Percentiles rank a stretch among this genome's conserved stretches.
Conservation (phyloP, 306 rosid species). For the Gastrolobium villosum region DNA sequence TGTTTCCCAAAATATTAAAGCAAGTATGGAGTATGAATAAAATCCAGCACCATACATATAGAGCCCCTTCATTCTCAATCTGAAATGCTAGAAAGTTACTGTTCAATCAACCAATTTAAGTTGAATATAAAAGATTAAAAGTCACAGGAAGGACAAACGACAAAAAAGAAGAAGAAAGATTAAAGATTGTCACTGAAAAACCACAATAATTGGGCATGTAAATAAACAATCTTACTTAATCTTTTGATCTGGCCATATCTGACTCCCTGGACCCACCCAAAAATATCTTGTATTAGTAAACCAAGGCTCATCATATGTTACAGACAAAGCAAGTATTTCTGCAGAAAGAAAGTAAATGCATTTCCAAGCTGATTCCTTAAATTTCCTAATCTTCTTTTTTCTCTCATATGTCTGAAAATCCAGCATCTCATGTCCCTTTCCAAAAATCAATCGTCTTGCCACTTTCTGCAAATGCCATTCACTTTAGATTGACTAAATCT, state of each 20-base stretch:
- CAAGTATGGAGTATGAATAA: constrained; percentile 92
- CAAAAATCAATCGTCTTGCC: constrained; percentile 77
- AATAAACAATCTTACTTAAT: constrained; percentile 70
- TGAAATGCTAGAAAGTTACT: constrained; percentile 56
- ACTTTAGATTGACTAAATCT: constrained; percentile 46
- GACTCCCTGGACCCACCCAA: constrained; percentile 97
- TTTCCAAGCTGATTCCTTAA: constrained; percentile 99
- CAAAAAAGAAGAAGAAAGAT: background rate
- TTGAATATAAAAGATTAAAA: constrained; percentile 10
- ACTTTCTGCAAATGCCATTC: constrained; percentile 63
- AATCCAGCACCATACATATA: constrained; percentile 95
- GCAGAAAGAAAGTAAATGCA: constrained; percentile 85
- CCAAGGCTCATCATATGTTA: constrained; percentile 91
- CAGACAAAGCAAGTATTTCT: constrained; percentile 77
- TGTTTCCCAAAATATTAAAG: constrained; percentile 95
- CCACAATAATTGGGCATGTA: constrained; percentile 27
- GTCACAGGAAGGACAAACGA: constrained; percentile 34
- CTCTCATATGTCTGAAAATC: constrained; percentile 61
- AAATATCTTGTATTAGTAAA: constrained; percentile 72
- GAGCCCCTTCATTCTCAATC: constrained; percentile 87
- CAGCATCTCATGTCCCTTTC: constrained; percentile 61
- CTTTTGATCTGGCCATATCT: constrained; percentile 94
- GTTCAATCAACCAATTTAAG: constrained; percentile 34
- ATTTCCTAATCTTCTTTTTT: constrained; percentile 81
- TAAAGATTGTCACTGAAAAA: constrained; percentile 39